Conservation (phyloP, 2,329 filamentous ascomycete genomes). For the Microcyclospora tardicrescens region DNA sequence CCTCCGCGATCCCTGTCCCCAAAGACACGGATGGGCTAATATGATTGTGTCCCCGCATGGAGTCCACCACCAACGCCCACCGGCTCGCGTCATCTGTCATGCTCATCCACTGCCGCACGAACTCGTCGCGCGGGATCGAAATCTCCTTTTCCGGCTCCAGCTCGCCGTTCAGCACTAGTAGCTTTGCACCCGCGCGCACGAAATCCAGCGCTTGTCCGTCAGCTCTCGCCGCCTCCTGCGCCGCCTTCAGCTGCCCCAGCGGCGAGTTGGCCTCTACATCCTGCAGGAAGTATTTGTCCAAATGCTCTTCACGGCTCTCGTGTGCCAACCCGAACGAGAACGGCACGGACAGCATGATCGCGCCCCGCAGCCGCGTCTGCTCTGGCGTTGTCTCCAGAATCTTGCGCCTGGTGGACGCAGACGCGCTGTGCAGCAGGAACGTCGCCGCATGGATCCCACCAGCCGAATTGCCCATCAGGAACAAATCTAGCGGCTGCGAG, state of each 20-base stretch:
- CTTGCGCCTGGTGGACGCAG: slow-evolving; percentile 9
- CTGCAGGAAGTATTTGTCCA: slow-evolving; percentile 12
- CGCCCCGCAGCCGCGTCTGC: slow-evolving; percentile 10
- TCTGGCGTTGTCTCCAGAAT: slow-evolving; percentile 5
- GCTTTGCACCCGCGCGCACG: slow-evolving; percentile 5
- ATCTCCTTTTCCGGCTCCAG: slow-evolving; percentile 18
- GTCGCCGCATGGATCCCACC: slow-evolving; percentile 28
- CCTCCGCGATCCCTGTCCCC: slow-evolving; percentile 13
- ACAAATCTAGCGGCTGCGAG: slow-evolving; percentile 22
- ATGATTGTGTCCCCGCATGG: slow-evolving; percentile 16
- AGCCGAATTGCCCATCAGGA: slow-evolving; percentile 30
- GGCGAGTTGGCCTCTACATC: slow-evolving; percentile 9
- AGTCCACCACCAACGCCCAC: slow-evolving; percentile 11
- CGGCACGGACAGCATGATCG: slow-evolving; percentile 14
- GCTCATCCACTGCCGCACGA: slow-evolving; percentile 12
- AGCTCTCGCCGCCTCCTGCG: slow-evolving; percentile 5
- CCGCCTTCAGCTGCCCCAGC: slow-evolving; percentile 11
- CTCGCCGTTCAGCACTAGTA: slow-evolving; percentile 13
- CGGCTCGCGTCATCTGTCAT: slow-evolving; percentile 7
- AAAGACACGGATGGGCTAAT: slow-evolving; percentile 13
- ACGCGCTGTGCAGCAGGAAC: slow-evolving; percentile 21
- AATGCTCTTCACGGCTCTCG: slow-evolving; percentile 4
- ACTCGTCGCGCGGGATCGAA: slow-evolving; percentile 10
- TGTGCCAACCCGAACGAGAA: slow-evolving; percentile 11
- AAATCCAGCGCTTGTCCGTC: slow-evolving; percentile 7